Base-by-base conservation (phyloP, 2,329 filamentous ascomycete genomes). In the Tolypocladium endophyticum region DNA sequence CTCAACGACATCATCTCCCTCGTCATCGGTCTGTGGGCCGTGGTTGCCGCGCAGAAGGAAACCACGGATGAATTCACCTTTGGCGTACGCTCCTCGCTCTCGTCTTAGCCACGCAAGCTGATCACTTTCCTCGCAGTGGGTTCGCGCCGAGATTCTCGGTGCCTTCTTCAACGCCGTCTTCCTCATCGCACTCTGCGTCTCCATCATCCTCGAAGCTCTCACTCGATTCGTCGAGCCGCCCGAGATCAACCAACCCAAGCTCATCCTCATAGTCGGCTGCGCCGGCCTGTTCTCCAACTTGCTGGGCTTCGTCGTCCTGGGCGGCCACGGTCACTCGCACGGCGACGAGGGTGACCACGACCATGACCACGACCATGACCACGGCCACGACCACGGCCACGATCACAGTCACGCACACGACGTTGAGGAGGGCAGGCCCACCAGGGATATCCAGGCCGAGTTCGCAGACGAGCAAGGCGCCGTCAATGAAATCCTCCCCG, bases 151-250 rank as follows among this genome's bases (percentile, higher is more conserved):
- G 79, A 97, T 96, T 14, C 82, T 99, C 7, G 94, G 94, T 69
- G 94, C 94, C 55, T 87, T 97, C 67, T 90, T 97, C 76, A 99
- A 99, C 69, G 94, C 94, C 65, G 93, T 97, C 54, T 99, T 99
- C 78, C 81, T 99, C 53, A 94, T 99, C 70, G 94, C 94, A 9
- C 84, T 99, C 11, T 99, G 94, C 76, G 81, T 99, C 60, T 95
- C 93, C 57, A 99, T 99, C 74, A 89, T 97, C 69, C 86, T 99
- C 68, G 94, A 99, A 75, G 94, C 94, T 20, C 83, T 97, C 62
- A 91, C 92, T 68, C 88, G 94, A 69, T 89, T 99, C 66, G 82
- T 97, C 70, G 91, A 97, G 68, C 92, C 92, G 9, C 92, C 93
- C 68, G 86, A 89, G 71, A 92, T 99, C 69, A 80, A 80, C 57